Evolutionary conservation across 352 stramenopile genomes (phyloP), one percentile per base, ranked within the genome.

Genomic region (Globisporangium cylindrosporum): DNA sequence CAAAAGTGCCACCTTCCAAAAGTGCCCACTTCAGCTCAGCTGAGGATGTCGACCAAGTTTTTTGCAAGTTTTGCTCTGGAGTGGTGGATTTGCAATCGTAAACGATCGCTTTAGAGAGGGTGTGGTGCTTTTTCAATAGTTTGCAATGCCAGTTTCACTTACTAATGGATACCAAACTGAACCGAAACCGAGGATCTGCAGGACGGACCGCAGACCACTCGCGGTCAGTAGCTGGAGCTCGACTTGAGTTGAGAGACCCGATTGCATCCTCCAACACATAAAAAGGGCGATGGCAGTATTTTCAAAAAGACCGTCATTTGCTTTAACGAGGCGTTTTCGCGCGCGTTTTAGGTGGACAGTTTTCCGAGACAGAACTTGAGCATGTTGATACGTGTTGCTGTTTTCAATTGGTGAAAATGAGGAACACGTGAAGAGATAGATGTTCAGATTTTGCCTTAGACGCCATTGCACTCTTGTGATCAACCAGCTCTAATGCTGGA

Each of bases 141-240:
- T 51, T 51, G 43, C 6, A 22, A 4, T 9, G 43, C 10, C 18
- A 51, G 43, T 51, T 10, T 12, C 43, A 22, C 55, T 18, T 29
- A 5, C 18, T 48, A 5, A 62, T 62, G 56, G 56, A 62, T 49
- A 49, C n/a, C n/a, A n/a, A 48, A 22, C 55, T 60, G 55, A 43
- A 43, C 55, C 8, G 55, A 61, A 61, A 46, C 55, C 0, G 53
- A 14, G 12, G 53, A 34, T 57, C 15, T 4, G 53, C 25, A n/a
- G 14, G 25, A 59, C 53, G 12, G 53, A 38, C 53, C 25, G n/a
- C 18, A 29, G 22, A 56, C 49, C 22, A 27, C 22, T 18, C 49
- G 3, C 22, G 2, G 48, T 55, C 48, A 41, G 29, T 29, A 15
- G 55, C 14, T 24, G 7, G 12, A 25, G 3, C 29, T 32, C 29